phyloP scores from a whole-genome alignment of 805 yeast species.

The Priceomyces medius region DNA sequence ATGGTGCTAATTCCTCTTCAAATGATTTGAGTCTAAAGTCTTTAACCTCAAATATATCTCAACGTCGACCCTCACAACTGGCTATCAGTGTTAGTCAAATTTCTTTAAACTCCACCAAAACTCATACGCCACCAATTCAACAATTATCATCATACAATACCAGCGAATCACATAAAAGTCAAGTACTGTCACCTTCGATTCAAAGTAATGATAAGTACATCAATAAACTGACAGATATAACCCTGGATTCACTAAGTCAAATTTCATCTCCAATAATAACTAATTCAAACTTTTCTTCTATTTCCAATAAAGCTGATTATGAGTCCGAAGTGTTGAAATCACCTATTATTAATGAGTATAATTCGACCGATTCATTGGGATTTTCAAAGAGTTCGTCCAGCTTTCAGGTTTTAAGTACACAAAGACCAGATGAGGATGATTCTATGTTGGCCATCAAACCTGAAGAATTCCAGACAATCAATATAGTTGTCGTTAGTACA shows the following conservation, averaged over 20 bases:
- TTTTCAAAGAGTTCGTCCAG: slow-evolving; percentile 2
- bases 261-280: slow-evolving; percentile 17
- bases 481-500: slow-evolving; percentile 50
- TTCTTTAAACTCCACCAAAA: neutral
- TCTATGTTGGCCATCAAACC: slow-evolving; percentile 58
- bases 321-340: slow-evolving; percentile 12
- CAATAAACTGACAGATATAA: neutral
- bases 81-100: neutral
- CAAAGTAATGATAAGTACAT: neutral
- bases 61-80: neutral
- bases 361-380: slow-evolving; percentile 11
- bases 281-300: slow-evolving; percentile 8
- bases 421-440: slow-evolving; percentile 37
- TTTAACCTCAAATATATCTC: neutral
- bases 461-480: slow-evolving; percentile 51
- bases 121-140: neutral
- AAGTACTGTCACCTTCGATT: neutral
- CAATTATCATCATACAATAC: neutral
- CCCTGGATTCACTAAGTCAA: slow-evolving; percentile 11
- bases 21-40: neutral
- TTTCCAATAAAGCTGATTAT: slow-evolving; percentile 9
- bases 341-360: slow-evolving; percentile 10
- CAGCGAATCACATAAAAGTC: neutral
- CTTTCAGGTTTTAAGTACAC: slow-evolving; percentile 21
- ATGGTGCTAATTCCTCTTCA: neutral